Evolutionary conservation across 169 alveolate genomes (phyloP).

Genomic region (Cryptosporidium viatorum): DNA sequence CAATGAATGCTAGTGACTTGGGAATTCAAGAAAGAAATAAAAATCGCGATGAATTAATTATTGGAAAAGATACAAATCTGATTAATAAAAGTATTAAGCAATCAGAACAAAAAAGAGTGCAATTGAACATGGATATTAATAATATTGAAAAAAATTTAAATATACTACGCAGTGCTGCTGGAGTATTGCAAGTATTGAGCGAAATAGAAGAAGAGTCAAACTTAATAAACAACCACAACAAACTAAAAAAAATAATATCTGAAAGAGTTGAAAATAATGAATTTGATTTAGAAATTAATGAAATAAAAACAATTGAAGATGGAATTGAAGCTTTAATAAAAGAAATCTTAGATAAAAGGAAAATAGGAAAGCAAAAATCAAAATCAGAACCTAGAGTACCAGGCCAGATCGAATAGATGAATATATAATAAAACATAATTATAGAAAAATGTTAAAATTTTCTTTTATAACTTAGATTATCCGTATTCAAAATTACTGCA

Average conservation of each 20-base stretch:
- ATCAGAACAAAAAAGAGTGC: background rate
- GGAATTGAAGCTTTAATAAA: conserved; percentile 44
- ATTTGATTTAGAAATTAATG: conserved; percentile 12
- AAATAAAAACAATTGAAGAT: conserved; percentile 30
- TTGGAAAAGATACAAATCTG: background rate
- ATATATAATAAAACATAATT: background rate
- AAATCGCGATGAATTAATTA: background rate
- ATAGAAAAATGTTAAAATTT: no score
- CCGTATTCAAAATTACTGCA: no score
- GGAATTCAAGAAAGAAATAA: conserved; percentile 1
- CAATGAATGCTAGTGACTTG: background rate
- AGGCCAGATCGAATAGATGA: background rate
- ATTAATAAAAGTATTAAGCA: background rate
- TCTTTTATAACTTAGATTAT: background rate
- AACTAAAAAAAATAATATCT: conserved; percentile 3
- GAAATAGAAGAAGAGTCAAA: conserved; percentile 28
- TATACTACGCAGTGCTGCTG: conserved; percentile 60
- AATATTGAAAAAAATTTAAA: background rate
- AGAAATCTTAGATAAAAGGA: conserved; percentile 61
- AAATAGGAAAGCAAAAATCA: conserved; percentile 1
- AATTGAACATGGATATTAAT: conserved; percentile 9
- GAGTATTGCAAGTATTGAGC: conserved; percentile 28
- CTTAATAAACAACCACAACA: conserved; percentile 19
- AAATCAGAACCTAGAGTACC: background rate
- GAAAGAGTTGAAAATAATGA: conserved; percentile 8